These are phyloP conservation scores for Coemansia sp. DNA, from an alignment of 192 early-diverging fungal species.

Conservation along the genomic window DNA sequence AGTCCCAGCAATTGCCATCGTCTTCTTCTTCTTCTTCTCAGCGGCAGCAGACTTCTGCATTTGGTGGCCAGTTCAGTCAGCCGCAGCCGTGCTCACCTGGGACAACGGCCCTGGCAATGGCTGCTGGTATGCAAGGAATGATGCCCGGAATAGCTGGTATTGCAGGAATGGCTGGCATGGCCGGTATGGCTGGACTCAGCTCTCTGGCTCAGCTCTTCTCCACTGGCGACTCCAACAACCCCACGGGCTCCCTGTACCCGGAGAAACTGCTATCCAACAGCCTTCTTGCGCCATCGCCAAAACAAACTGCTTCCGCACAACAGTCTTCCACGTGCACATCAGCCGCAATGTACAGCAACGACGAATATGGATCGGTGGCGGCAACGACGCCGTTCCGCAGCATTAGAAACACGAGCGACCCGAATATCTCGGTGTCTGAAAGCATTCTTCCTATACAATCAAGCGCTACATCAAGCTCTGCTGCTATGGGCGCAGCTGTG, in stretches of 20 bases:
- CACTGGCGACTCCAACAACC: conserved; percentile 22
- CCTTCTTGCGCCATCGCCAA: conserved; percentile 25
- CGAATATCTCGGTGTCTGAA: too few relatives aligned
- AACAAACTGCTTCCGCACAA: neutral
- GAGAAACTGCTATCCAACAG: conserved; percentile 40
- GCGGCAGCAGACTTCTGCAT: neutral
- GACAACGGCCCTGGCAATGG: conserved; percentile 19
- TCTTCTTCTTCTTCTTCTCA: too few relatives aligned
- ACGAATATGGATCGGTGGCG: neutral
- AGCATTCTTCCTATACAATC: too few relatives aligned
- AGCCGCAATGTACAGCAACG: neutral
- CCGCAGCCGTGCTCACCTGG: neutral
- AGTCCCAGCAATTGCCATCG: neutral
- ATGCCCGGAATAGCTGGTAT: neutral
- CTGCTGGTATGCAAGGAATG: conserved; percentile 12
- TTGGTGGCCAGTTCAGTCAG: neutral
- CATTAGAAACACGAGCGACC: too few relatives aligned
- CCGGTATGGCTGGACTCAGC: conserved; percentile 39
- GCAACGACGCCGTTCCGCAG: neutral
- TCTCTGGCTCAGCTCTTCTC: conserved; percentile 29
- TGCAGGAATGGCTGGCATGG: conserved; percentile 2
- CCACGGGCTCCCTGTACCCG: conserved; percentile 30
- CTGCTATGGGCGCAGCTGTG: too few relatives aligned
- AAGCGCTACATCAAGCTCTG: too few relatives aligned
- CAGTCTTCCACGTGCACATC: neutral